These are phyloP conservation scores for Brasenia schreberi DNA, from an alignment of 164 flowering plant genomes.

Conservation along the genomic window DNA sequence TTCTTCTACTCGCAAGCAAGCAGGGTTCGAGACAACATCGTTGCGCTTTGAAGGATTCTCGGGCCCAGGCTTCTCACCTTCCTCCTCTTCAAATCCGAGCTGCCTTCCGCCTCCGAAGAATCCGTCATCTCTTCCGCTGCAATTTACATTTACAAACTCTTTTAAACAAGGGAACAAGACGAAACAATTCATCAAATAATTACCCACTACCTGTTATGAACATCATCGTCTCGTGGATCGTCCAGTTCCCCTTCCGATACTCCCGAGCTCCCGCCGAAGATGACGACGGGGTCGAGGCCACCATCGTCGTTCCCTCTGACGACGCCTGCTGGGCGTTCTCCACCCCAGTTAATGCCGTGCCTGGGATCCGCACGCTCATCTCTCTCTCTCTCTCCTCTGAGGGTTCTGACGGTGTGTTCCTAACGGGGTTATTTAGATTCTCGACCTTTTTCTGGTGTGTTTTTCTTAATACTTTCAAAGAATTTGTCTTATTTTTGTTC, in stretches of 20 bases:
- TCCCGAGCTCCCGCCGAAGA: constrained; percentile 11
- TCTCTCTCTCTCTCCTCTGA: neutral
- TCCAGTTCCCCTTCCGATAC: constrained; percentile 32
- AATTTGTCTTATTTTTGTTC: too few relatives aligned
- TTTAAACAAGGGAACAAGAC: too few relatives aligned
- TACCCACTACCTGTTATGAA: constrained; percentile 12
- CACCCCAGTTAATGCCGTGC: neutral
- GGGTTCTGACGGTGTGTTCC: neutral
- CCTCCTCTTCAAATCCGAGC: constrained; percentile 15
- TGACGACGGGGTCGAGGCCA: neutral
- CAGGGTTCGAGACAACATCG: constrained; percentile 18
- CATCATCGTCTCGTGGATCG: constrained; percentile 23
- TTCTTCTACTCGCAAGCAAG: constrained; percentile 23
- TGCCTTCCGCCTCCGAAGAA: constrained; percentile 16
- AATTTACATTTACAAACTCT: neutral
- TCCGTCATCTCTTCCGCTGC: constrained; percentile 10
- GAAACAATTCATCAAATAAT: too few relatives aligned
- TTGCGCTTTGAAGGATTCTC: constrained; percentile 21
- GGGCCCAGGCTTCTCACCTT: constrained; percentile 15
- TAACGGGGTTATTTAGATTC: neutral
- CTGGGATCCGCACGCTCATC: neutral
- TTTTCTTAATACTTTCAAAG: too few relatives aligned
- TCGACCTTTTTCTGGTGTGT: too few relatives aligned
- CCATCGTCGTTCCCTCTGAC: neutral
- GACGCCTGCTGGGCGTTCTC: neutral